Evolutionary conservation across 2,329 filamentous ascomycete genomes (phyloP), one percentile per base, ranked within the genome.

Genomic region (Ceratocystis cubensis): DNA sequence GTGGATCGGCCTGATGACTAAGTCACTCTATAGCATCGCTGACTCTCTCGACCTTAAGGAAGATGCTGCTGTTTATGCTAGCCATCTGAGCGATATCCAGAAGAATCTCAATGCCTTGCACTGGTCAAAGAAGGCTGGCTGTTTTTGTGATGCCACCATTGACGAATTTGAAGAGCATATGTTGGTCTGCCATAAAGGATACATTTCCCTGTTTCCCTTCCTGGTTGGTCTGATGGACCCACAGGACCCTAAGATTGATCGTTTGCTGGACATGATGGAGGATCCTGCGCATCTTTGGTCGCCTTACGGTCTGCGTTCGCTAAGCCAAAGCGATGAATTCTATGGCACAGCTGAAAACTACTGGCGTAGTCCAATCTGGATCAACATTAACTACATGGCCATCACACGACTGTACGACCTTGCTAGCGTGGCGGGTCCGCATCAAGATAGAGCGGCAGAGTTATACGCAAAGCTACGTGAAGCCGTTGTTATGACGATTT

Each of bases 1-100:
- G 64, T 99, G 94, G 94, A 88, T 99, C 77, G 94, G 93, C n/a
- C 84, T 96, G 78, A 96, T 96, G 90, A 88, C 89, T 50, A 86
- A 88, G 70, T 88, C 88, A n/a, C 83, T 99, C 65, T 82, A 85
- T 71, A 89, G 88, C 71, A 89, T 96, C 71, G 90, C 91, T 1
- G 78, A 84, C 59, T 84, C 85, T 30, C 81, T 97, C n/a, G 86
- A 83, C 61, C 83, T 91, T 70, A 76, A 78, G 0, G 91, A 96
- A 44, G 93, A 97, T 71, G 86, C 82, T 0, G 81, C 83, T 25
- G 84, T 89, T 71, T 90, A 93, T 71, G 80, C 79, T 57, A 84
- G 83, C 68, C 88, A 88, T 66, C 83, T 91, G 67, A 83, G 84
- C 41, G 91, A 88, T 15, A 95, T 99, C 69, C 79, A 86, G 66